phyloP scores from a whole-genome alignment of 208 protist genomes.

The Leptomonas pyrrhocoris region DNA sequence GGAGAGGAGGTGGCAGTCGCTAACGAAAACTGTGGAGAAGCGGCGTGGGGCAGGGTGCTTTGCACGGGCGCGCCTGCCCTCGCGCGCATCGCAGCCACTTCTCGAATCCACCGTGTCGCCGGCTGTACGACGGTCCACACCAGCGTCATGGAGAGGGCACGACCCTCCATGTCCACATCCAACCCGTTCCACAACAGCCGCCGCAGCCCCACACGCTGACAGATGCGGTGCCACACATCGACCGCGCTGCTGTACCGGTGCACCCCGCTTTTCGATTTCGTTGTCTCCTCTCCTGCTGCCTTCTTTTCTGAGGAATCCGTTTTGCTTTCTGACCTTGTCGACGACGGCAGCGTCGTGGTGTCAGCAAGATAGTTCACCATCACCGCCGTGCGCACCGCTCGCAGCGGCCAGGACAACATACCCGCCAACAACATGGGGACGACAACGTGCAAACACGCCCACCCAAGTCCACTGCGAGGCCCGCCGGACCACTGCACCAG shows the following conservation, averaged over 20 bases:
- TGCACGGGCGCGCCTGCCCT: background rate
- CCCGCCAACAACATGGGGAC: slow-evolving; percentile 12
- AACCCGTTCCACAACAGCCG: slow-evolving; percentile 38
- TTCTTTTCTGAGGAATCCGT: too few relatives aligned
- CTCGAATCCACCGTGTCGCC: slow-evolving; percentile 22
- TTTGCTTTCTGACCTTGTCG: too few relatives aligned
- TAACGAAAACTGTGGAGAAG: background rate
- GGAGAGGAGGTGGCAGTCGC: background rate
- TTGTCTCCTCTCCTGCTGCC: background rate
- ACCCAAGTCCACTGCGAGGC: background rate
- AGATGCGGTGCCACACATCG: slow-evolving; percentile 10
- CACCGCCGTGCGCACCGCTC: slow-evolving; percentile 23
- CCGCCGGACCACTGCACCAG: too few relatives aligned
- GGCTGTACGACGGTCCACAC: slow-evolving; percentile 33
- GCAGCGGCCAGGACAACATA: slow-evolving; percentile 35
- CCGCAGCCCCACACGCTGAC: slow-evolving; percentile 13
- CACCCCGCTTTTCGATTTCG: background rate
- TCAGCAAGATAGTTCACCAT: slow-evolving; percentile 38
- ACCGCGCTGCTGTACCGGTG: slow-evolving; percentile 14
- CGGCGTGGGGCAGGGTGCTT: background rate
- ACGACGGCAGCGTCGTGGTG: slow-evolving; percentile 5
- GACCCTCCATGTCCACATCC: slow-evolving; percentile 39
- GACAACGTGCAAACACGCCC: slow-evolving; percentile 2
- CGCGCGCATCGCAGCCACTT: slow-evolving; percentile 5
- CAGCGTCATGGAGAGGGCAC: slow-evolving; percentile 29